Evolutionary conservation across 768 basidiomycete genomes (phyloP).

Genomic region (Tylopilus balloui): DNA sequence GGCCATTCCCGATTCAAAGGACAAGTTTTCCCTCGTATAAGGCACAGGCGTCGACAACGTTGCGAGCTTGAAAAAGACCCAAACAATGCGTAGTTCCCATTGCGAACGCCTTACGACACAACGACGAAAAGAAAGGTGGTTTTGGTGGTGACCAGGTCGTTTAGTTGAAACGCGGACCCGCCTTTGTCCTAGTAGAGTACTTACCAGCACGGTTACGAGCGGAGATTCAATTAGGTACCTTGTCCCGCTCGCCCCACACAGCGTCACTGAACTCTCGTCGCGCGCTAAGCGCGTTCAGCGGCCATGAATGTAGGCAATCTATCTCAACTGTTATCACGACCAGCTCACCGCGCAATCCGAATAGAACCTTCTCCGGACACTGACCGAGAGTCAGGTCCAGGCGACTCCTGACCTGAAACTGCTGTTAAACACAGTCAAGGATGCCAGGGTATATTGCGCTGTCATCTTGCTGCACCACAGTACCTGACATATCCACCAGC

Average conservation of each 20-base stretch:
- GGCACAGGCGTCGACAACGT: neutral
- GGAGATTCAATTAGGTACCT: conserved; percentile 29
- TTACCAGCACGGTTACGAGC: conserved; percentile 12
- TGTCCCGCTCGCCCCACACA: conserved; percentile 31
- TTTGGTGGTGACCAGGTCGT: too few species aligned
- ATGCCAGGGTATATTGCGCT: conserved; percentile 66
- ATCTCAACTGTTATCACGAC: neutral
- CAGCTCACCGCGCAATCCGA: conserved; percentile 2
- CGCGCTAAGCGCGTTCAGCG: conserved; percentile 28
- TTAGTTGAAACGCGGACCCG: neutral
- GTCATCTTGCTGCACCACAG: conserved; percentile 11
- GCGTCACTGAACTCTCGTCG: conserved; percentile 26
- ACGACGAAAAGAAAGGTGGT: too few species aligned
- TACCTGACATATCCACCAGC: conserved; percentile 33
- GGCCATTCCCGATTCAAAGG: neutral
- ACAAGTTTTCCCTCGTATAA: neutral
- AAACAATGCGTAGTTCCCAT: too few species aligned
- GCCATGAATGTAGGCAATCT: conserved; percentile 23
- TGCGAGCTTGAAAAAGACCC: too few species aligned
- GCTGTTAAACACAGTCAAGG: conserved; percentile 81
- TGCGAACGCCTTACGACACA: too few species aligned
- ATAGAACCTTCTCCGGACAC: conserved; percentile 86
- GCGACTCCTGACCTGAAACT: conserved; percentile 69
- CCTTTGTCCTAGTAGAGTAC: neutral
- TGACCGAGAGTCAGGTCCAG: conserved; percentile 73